Evolutionary conservation across 2,329 filamentous ascomycete genomes (phyloP), one percentile per base, ranked within the genome.

Genomic region (Cladosporium velox): DNA sequence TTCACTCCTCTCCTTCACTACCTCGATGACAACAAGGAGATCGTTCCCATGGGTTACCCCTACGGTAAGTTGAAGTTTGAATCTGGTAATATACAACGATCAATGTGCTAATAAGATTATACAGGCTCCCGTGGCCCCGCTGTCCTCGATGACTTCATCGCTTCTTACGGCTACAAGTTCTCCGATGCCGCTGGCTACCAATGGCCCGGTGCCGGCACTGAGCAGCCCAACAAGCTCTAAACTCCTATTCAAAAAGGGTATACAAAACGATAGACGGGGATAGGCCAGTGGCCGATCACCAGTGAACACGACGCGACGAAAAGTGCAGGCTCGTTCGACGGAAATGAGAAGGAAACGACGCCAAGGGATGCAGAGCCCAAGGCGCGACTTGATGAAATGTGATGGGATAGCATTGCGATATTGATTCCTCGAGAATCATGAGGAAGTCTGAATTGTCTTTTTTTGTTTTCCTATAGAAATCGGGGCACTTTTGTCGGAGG

Each of bases 141-240:
- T 65, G 94, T 99, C 44, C 87, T 99, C 65, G 95, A 99, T 74
- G 95, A 99, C 82, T 99, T 99, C 83, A 98, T 94, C 35, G 91
- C 93, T 49, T 97, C 93, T 6, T 99, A 97, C 78, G 95, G 95
- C 70, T 99, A 99, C 86, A 97, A 97, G 81, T 99, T 99, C 85
- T 96, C 91, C 77, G 95, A 99, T 75, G 92, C 93, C 68, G 91
- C 93, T 72, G 93, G 93, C 65, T 96, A 96, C 83, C 92, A 96
- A 81, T 97, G 93, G 93, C 92, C 92, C 41, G 75, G 76, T 67
- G 91, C 91, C 66, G 92, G 90, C 67, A 64, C 61, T 11, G 88
- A 88, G 70, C 83, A 85, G 66, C 87, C 88, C 66, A 93, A 92
- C 85, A 93, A 93, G 85, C 87, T 96, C 85, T 96, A 89, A 62